Base-by-base conservation (phyloP, 805 yeast species). In the Saccharomycopsis babjevae region DNA sequence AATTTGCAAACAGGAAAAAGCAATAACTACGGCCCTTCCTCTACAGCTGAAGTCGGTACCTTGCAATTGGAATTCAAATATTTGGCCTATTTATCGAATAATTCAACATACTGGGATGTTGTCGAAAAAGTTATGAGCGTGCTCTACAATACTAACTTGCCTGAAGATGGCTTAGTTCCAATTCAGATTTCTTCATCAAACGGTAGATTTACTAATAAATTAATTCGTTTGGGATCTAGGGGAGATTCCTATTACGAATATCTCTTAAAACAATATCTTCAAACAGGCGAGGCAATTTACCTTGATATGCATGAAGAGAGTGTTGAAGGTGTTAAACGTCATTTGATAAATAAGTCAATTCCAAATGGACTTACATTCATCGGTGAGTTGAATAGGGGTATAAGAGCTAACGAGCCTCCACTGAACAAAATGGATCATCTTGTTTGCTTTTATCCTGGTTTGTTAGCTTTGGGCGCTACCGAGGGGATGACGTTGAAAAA, bases 161-260 rank as follows among this genome's bases (percentile, higher is more conserved):
- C 88, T 7, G 67, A 71, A 58, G 90, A 84, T 67, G 97, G 97
- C 0, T 77, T 92, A 50, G 96, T 82, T 3, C 97, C 97, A 2
- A 89, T 90, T 54, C 88, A 77, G 68, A 83, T 92, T 42, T 76
- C 82, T 42, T 94, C 97, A 8, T 85, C 83, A 50, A 79, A 86
- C 0, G 97, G 94, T 5, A 74, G 76, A 63, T 90, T 82, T 71
- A 81, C 76, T 62, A 90, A 90, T 0, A 67, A 70, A 1, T 72
- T 80, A 59, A 89, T 93, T 63, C 80, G 97, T 65, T 74, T 92
- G 60, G 97, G 97, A 0, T 87, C 96, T 0, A 79, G 97, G 66
- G 97, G 97, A 56, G 97, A 91, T 72, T 89, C 97, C 0, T 92
- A 91, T 71, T 91, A 92, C 69, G 97, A 92, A 73, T 90, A 90